Evolutionary conservation across 306 rosid species (phyloP).

Genomic region (Vigna radiata): DNA sequence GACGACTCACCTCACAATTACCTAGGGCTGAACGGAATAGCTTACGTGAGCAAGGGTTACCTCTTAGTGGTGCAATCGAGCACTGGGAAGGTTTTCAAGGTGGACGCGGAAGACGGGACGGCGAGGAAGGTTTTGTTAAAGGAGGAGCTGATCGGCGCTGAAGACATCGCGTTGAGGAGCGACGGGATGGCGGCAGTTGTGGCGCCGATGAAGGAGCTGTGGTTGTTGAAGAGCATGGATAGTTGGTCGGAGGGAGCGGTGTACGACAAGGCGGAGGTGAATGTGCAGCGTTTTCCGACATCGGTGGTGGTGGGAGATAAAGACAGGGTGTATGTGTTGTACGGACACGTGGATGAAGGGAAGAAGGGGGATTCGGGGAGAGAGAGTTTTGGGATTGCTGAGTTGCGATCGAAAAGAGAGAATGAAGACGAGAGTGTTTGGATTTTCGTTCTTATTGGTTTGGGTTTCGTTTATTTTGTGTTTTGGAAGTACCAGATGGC

Average conservation of each 20-base stretch:
- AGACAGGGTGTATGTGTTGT: slow-evolving; percentile 68
- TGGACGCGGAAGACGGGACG: slow-evolving; percentile 65
- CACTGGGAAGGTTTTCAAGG: slow-evolving; percentile 82
- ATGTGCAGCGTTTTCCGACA: slow-evolving; percentile 60
- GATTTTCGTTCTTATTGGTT: slow-evolving; percentile 68
- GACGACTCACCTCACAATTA: slow-evolving; percentile 8
- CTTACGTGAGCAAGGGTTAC: slow-evolving; percentile 81
- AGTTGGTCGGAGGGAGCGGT: slow-evolving; percentile 73
- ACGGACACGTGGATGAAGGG: slow-evolving; percentile 75
- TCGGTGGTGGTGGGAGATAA: slow-evolving; percentile 59
- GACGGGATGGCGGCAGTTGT: slow-evolving; percentile 72
- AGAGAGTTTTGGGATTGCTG: slow-evolving; percentile 68
- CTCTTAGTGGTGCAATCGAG: slow-evolving; percentile 78
- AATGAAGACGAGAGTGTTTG: slow-evolving; percentile 62
- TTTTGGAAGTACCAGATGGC: slow-evolving; percentile 93
- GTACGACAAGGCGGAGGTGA: slow-evolving; percentile 61
- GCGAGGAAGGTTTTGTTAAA: slow-evolving; percentile 60
- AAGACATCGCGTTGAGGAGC: slow-evolving; percentile 56
- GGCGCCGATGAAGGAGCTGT: slow-evolving; percentile 47
- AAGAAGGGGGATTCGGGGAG: slow-evolving; percentile 46
- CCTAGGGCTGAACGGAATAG: slow-evolving; percentile 74
- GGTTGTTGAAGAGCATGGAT: slow-evolving; percentile 78
- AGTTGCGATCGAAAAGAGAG: slow-evolving; percentile 67
- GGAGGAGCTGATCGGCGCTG: slow-evolving; percentile 62
- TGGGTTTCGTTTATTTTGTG: slow-evolving; percentile 75